phyloP scores from a whole-genome alignment of 257 asterid species.

The Nicotiana knightiana region DNA sequence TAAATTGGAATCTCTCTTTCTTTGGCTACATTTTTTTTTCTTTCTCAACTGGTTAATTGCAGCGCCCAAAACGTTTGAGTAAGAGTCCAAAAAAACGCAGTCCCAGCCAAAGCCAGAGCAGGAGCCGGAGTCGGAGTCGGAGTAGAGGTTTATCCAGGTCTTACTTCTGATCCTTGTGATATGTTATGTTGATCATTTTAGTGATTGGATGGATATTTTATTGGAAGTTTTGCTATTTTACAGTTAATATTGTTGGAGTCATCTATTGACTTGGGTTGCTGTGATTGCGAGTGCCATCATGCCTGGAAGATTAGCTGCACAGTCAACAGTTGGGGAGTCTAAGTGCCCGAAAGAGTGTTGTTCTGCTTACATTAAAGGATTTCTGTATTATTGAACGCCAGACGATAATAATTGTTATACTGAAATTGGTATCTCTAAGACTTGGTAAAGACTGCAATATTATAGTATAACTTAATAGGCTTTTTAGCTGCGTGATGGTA shows the following conservation, averaged over 20 bases:
- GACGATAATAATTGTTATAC: background rate
- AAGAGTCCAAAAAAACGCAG: conserved; percentile 56
- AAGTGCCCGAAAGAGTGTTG: background rate
- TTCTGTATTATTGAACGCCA: background rate
- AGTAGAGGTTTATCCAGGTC: conserved; percentile 78
- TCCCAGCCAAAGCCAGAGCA: conserved; percentile 45
- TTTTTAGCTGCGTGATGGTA: background rate
- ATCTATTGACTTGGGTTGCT: background rate
- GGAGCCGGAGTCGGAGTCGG: conserved; percentile 50
- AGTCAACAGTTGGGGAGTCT: background rate
- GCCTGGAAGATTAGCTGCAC: background rate
- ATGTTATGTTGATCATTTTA: background rate
- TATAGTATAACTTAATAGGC: background rate
- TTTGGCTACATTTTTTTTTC: background rate
- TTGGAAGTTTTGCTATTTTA: background rate
- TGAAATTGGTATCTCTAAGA: background rate
- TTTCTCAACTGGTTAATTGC: conserved; percentile 17
- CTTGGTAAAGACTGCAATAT: background rate
- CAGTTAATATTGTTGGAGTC: conserved; percentile 25
- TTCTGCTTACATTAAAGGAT: background rate
- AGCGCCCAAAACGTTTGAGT: conserved; percentile 56
- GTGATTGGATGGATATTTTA: background rate
- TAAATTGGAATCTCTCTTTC: background rate
- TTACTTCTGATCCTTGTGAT: conserved; percentile 3
- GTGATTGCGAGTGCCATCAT: background rate